These are phyloP conservation scores for Rhinocladiella similis DNA, from an alignment of 2,329 filamentous ascomycete genomes.

Conservation along the genomic window DNA sequence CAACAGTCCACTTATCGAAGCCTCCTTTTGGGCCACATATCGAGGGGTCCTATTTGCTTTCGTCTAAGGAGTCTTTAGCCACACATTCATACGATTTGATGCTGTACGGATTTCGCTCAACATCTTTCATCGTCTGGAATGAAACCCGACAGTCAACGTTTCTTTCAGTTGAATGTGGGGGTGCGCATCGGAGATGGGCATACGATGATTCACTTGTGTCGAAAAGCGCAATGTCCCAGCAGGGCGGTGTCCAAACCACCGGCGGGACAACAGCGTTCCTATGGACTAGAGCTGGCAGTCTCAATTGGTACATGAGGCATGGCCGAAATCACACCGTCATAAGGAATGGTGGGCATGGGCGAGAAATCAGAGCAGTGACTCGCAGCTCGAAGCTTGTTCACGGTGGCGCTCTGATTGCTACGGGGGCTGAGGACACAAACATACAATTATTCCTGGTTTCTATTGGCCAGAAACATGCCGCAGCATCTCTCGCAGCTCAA, in stretches of 20 bases:
- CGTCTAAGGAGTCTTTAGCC: conserved; percentile 27
- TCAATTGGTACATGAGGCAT: conserved; percentile 47
- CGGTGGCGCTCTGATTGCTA: conserved; percentile 54
- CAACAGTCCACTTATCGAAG: conserved; percentile 65
- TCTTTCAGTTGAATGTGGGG: conserved; percentile 75
- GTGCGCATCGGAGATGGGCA: conserved; percentile 76
- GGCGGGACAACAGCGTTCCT: conserved; percentile 53
- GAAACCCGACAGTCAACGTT: conserved; percentile 69
- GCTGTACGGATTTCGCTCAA: conserved; percentile 78
- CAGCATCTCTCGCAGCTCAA: neutral
- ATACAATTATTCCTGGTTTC: conserved; percentile 65
- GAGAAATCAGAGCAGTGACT: conserved; percentile 73
- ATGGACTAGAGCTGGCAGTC: conserved; percentile 69
- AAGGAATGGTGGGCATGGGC: conserved; percentile 73
- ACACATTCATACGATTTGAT: conserved; percentile 53
- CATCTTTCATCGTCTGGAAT: conserved; percentile 79
- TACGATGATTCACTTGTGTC: conserved; percentile 40
- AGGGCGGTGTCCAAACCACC: neutral
- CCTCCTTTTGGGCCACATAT: conserved; percentile 75
- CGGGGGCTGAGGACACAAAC: conserved; percentile 69
- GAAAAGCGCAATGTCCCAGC: neutral
- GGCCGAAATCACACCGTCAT: conserved; percentile 51
- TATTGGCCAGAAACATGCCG: conserved; percentile 4
- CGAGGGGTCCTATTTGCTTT: conserved; percentile 66
- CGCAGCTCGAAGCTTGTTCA: conserved; percentile 37